These are phyloP conservation scores for Middelhovenomyces tepae DNA, from an alignment of 805 yeast genomes.

Conservation along the genomic window DNA sequence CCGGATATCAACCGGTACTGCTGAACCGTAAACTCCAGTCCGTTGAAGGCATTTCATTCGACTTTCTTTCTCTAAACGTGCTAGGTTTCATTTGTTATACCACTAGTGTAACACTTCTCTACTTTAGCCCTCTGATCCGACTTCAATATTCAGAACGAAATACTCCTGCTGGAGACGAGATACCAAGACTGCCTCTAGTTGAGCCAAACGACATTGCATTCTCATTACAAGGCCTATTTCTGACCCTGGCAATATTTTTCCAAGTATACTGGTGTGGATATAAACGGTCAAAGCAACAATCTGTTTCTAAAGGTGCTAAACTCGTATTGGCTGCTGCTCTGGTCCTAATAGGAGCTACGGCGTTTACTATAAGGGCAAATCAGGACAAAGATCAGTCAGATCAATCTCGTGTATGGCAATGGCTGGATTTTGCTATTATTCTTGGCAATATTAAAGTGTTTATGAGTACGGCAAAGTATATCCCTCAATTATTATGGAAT, in stretches of 20 bases:
- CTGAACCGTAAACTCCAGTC: slow-evolving; percentile 24
- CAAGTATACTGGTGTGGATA: slow-evolving; percentile 33
- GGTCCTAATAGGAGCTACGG: slow-evolving; percentile 15
- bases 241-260: slow-evolving; percentile 28
- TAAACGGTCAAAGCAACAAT: slow-evolving; percentile 24
- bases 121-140: slow-evolving; percentile 26
- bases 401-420: slow-evolving; percentile 12
- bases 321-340: slow-evolving; percentile 11
- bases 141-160: slow-evolving; percentile 28
- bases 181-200: slow-evolving; percentile 31
- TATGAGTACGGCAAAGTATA: slow-evolving; percentile 37
- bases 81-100: slow-evolving; percentile 30
- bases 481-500: slow-evolving; percentile 41
- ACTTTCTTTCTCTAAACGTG: slow-evolving; percentile 28
- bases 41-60: slow-evolving; percentile 31
- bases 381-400: slow-evolving; percentile 7
- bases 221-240: slow-evolving; percentile 35
- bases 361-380: background rate
- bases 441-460: slow-evolving; percentile 38
- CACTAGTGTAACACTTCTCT: slow-evolving; percentile 24
- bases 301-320: slow-evolving; percentile 20
- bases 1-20: slow-evolving; percentile 30
- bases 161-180: slow-evolving; percentile 14
- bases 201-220: slow-evolving; percentile 38
- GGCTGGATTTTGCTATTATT: slow-evolving; percentile 33